A percentile compares a stretch with the other conserved stretches of the same genome.
Conservation (phyloP, 129 eudicot genomes). For the Glebionis coronaria region DNA sequence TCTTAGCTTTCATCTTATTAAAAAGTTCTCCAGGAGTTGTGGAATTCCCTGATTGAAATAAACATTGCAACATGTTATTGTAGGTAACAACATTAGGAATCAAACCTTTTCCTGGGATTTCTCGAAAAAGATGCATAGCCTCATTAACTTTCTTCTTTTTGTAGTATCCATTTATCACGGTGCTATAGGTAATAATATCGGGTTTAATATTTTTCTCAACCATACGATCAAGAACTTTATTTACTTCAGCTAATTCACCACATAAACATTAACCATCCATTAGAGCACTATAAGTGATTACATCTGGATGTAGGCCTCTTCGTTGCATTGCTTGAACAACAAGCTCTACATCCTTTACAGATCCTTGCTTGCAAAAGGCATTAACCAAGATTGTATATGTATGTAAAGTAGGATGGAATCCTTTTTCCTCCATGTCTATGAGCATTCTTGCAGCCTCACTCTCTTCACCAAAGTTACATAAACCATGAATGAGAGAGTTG, state of each 20-base stretch:
- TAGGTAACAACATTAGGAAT: conserved; percentile 13
- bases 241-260: conserved; percentile 29
- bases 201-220: conserved; percentile 12
- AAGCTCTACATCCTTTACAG: conserved; percentile 17
- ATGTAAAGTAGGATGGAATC: conserved; percentile 8
- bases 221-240: conserved; percentile 24
- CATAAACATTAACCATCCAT: conserved; percentile 46
- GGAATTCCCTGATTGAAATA: conserved; percentile 12
- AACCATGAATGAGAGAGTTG: conserved; percentile 35
- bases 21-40: conserved; percentile 16
- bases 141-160: conserved; percentile 21
- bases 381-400: conserved; percentile 26
- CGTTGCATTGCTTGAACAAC: conserved; percentile 11
- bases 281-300: conserved; percentile 24
- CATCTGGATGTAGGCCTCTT: conserved; percentile 25
- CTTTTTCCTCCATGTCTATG: conserved; percentile 28
- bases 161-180: conserved; percentile 30
- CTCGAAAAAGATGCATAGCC: conserved; percentile 29
- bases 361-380: conserved; percentile 26
- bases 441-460: conserved; percentile 24
- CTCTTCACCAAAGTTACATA: conserved; percentile 31
- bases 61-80: conserved; percentile 21
- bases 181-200: conserved; percentile 24
- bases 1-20: conserved; percentile 19
- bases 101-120: conserved; percentile 23